phyloP scores from a whole-genome alignment of 768 basidiomycete genomes.

The Termitomyces sp. region DNA sequence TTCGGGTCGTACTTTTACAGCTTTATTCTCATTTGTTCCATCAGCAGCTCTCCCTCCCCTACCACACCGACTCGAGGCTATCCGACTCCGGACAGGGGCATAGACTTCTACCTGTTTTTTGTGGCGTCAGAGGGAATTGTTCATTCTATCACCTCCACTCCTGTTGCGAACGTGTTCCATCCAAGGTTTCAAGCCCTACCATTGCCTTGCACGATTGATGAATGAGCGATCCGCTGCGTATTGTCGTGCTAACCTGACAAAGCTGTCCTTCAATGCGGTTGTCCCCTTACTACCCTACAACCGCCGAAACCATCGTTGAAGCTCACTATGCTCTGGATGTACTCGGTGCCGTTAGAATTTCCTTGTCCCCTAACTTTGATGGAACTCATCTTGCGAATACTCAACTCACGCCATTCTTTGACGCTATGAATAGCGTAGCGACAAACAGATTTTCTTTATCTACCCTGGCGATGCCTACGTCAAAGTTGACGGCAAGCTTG shows the following conservation, averaged over 20 bases:
- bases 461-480: constrained; percentile 28
- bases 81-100: constrained; percentile 26
- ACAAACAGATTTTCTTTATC: constrained; percentile 25
- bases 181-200: constrained; percentile 22
- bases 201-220: constrained; percentile 29
- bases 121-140: constrained; percentile 27
- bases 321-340: constrained; percentile 25
- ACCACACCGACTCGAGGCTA: constrained; percentile 22
- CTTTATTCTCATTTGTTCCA: too few species aligned
- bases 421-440: constrained; percentile 23
- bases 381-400: constrained; percentile 28
- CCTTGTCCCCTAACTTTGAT: constrained; percentile 28
- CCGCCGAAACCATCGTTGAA: constrained; percentile 26
- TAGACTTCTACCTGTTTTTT: constrained; percentile 22
- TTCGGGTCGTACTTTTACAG: too few species aligned
- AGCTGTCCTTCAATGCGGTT: constrained; percentile 28
- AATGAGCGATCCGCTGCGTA: constrained; percentile 32
- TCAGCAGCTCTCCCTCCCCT: too few species aligned
- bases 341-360: constrained; percentile 30
- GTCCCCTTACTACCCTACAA: constrained; percentile 33
- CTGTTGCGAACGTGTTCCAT: constrained; percentile 27
- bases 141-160: constrained; percentile 23
- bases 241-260: constrained; percentile 19
- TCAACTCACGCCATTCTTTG: constrained; percentile 25
- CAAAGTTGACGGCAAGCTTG: constrained; percentile 18